Conservation (phyloP, 306 rosid genomes). For the Sicyos baderoa region DNA sequence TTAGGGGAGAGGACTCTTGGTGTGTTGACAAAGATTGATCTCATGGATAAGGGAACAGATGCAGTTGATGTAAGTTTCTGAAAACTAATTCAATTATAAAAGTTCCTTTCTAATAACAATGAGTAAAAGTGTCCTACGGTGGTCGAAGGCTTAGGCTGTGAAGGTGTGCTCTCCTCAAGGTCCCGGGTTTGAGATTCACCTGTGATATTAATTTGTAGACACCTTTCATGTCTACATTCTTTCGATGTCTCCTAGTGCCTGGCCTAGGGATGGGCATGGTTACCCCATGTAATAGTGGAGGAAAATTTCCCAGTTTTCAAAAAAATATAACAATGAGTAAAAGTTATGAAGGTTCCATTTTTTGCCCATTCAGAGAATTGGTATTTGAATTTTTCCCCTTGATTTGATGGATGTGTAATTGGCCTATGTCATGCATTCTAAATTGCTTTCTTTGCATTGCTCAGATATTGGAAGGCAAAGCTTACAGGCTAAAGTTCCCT, state of each 20-base stretch:
- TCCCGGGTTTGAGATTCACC: too few relatives aligned
- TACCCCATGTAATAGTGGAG: too few relatives aligned
- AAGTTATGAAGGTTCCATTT: too few relatives aligned
- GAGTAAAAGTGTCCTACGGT: too few relatives aligned
- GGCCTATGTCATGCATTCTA: background rate
- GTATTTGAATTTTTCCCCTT: background rate
- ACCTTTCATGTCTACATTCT: too few relatives aligned
- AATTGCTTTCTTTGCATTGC: slow-evolving; percentile 25
- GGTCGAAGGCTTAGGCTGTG: too few relatives aligned
- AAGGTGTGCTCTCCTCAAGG: too few relatives aligned
- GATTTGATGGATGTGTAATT: background rate
- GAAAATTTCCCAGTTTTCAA: too few relatives aligned
- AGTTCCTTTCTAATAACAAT: background rate
- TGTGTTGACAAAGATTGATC: slow-evolving; percentile 94
- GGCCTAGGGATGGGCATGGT: too few relatives aligned
- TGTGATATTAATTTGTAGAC: too few relatives aligned
- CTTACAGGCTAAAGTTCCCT: slow-evolving; percentile 72
- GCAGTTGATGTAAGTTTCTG: slow-evolving; percentile 72
- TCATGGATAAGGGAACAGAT: slow-evolving; percentile 98
- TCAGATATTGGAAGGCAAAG: slow-evolving; percentile 75
- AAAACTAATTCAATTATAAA: background rate
- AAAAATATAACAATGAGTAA: too few relatives aligned
- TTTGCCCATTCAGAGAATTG: background rate
- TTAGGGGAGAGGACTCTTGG: slow-evolving; percentile 94
- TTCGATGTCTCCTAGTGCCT: too few relatives aligned